These are phyloP conservation scores for Antrodiella citrinella DNA, from an alignment of 768 basidiomycete genomes.

Conservation along the genomic window DNA sequence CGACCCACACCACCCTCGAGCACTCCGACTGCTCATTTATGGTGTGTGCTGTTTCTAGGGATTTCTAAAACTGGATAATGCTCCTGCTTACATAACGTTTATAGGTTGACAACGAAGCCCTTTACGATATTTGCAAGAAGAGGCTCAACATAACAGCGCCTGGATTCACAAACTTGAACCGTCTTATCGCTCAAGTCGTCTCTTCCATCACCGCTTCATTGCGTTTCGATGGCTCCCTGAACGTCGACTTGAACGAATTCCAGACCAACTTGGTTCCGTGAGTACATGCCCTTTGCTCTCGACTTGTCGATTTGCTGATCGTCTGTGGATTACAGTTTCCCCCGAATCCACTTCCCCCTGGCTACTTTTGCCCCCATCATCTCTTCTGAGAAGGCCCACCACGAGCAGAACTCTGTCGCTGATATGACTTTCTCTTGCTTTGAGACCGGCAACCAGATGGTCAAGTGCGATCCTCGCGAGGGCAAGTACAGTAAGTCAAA, in stretches of 20 bases:
- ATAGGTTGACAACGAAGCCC: slow-evolving; percentile 56
- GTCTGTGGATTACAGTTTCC: slow-evolving; percentile 32
- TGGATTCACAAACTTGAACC: slow-evolving; percentile 57
- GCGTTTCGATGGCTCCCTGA: slow-evolving; percentile 59
- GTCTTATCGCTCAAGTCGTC: slow-evolving; percentile 60
- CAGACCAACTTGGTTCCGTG: slow-evolving; percentile 62
- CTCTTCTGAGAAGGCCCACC: slow-evolving; percentile 54
- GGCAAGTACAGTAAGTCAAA: slow-evolving; percentile 57
- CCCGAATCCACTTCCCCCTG: slow-evolving; percentile 62
- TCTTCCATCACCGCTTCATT: slow-evolving; percentile 38
- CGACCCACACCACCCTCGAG: slow-evolving; percentile 97
- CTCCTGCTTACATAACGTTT: no score
- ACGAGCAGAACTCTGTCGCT: slow-evolving; percentile 63
- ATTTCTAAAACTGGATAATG: no score
- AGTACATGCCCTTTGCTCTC: slow-evolving; percentile 7
- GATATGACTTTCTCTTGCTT: slow-evolving; percentile 73
- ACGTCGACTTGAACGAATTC: slow-evolving; percentile 67
- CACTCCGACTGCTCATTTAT: slow-evolving; percentile 99
- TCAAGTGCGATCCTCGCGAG: slow-evolving; percentile 72
- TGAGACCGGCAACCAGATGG: slow-evolving; percentile 73
- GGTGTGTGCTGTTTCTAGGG: slow-evolving; percentile 41
- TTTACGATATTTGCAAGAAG: slow-evolving; percentile 57
- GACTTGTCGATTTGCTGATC: not conserved
- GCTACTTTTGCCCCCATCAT: slow-evolving; percentile 62
- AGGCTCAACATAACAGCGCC: slow-evolving; percentile 51